Conservation (phyloP, 2,329 filamentous ascomycete genomes). For the Trichoderma koningii region DNA sequence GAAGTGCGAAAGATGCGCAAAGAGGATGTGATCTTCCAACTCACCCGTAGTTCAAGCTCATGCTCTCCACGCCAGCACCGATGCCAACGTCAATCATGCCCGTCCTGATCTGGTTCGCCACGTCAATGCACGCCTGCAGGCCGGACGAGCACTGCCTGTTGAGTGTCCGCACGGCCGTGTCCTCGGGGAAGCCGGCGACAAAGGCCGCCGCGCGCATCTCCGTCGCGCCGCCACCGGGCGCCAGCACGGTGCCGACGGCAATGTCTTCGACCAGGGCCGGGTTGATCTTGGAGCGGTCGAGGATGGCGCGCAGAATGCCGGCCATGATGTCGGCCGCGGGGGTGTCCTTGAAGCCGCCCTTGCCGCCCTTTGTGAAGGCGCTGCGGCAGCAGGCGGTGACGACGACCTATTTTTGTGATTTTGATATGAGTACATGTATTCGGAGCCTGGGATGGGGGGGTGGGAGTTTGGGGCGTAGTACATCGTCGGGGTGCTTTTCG, state of each 20-base stretch:
- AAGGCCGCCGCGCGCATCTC: conserved; percentile 93
- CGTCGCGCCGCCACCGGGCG: conserved; percentile 90
- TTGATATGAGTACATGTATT: too few species aligned
- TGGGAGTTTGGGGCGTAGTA: conserved; percentile 39
- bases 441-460: too few species aligned
- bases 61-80: conserved; percentile 94
- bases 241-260: conserved; percentile 85
- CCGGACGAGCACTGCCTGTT: conserved; percentile 96
- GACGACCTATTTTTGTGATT: conserved; percentile 71
- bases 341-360: conserved; percentile 95
- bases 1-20: too few species aligned
- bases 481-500: conserved; percentile 68
- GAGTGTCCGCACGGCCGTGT: conserved; percentile 79
- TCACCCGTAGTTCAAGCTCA: conserved; percentile 88
- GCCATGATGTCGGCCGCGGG: conserved; percentile 80
- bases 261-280: conserved; percentile 88
- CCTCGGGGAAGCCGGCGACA: conserved; percentile 86
- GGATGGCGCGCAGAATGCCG: conserved; percentile 77
- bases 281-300: conserved; percentile 86
- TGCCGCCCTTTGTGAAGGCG: conserved; percentile 88
- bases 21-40: conserved; percentile 34
- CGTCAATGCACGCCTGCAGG: conserved; percentile 87
- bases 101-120: conserved; percentile 85
- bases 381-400: conserved; percentile 91
- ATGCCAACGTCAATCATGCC: conserved; percentile 97